Base-by-base conservation (phyloP, 2,329 filamentous ascomycete genomes). In the Stylonectria norvegica region DNA sequence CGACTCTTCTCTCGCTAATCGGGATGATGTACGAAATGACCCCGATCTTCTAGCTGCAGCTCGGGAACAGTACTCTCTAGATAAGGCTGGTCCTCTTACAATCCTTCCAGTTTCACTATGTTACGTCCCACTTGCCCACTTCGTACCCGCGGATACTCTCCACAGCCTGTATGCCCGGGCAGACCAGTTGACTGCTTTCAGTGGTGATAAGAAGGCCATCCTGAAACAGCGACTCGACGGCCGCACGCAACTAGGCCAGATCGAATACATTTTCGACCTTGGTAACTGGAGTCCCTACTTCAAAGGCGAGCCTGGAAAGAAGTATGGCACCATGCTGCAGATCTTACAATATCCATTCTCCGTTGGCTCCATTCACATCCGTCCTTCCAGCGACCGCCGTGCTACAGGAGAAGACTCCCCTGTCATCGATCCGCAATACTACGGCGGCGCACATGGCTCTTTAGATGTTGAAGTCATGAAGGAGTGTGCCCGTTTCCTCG, bases 331-430 rank as follows among this genome's bases (percentile, higher is more conserved):
- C 3, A 66, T 75, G 61, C 48, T 76, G 0, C 67, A 70, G 41
- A 70, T 75, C 42, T 56, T 77, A 1, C 72, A 76, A 43, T 74
- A 76, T 52, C 73, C 75, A 0, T 73, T 73, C 20, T 69, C 71
- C 0, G 59, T 63, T 3, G 75, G 75, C 0, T 68, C 62, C 2
- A 61, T 77, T 8, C 74, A 78, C 43, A 66, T 76, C 35, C 55
- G 42, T 3, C 48, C 58, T 2, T 37, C 29, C 20, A 18, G 23
- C 5, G 37, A 48, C 11, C 38, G 39, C 11, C 34, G 37, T 10
- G 37, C 9, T 30, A 50, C 15, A 27, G 60, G 18, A 32, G 57
- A 53, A n/a, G 58, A 37, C 40, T 56, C 34, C 9, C 66, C 65
- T 0, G 19, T 55, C 10, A 72, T 74, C 22, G 59, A 74, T 20